A percentile compares a stretch with the other conserved stretches of the same genome.
Evolutionary conservation across 179 eudicot genomes (phyloP).

Genomic region (Actinidia chinensis): DNA sequence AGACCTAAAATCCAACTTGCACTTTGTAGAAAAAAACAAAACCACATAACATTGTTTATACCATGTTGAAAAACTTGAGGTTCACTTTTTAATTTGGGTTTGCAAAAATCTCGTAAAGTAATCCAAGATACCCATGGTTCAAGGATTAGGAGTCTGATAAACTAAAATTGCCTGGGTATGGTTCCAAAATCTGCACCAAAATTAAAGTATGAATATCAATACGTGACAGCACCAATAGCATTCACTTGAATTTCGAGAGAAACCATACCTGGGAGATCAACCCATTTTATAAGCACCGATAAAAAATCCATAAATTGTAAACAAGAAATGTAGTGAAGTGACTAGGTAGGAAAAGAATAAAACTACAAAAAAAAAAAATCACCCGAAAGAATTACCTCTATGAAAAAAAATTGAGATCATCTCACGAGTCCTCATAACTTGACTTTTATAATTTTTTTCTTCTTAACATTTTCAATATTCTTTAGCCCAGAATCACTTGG

Average conservation of each 20-base stretch:
- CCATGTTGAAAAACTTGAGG: constrained; percentile 93
- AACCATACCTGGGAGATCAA: constrained; percentile 81
- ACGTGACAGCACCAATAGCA: not conserved
- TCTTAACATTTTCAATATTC: no score
- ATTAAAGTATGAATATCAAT: not conserved
- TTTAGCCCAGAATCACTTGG: no score
- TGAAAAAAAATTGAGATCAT: constrained; percentile 76
- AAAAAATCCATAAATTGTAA: constrained; percentile 12
- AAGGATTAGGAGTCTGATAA: constrained; percentile 85
- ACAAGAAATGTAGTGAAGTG: not conserved
- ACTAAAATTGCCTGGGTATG: constrained; percentile 71
- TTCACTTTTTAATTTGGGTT: constrained; percentile 91
- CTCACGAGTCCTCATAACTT: constrained; percentile 73
- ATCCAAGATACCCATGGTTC: constrained; percentile 78
- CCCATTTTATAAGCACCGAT: constrained; percentile 85
- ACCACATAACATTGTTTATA: constrained; percentile 16
- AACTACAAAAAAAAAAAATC: not conserved
- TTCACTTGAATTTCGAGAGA: no score
- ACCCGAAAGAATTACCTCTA: constrained; percentile 49
- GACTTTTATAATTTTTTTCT: constrained; percentile 37
- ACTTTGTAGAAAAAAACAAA: not conserved
- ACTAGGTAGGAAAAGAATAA: not conserved
- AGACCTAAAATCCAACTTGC: not conserved
- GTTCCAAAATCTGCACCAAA: constrained; percentile 65
- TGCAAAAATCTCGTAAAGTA: constrained; percentile 87